These are phyloP conservation scores for Debaryomyces sp. DNA, from an alignment of 1,139 yeast species.

Conservation along the genomic window DNA sequence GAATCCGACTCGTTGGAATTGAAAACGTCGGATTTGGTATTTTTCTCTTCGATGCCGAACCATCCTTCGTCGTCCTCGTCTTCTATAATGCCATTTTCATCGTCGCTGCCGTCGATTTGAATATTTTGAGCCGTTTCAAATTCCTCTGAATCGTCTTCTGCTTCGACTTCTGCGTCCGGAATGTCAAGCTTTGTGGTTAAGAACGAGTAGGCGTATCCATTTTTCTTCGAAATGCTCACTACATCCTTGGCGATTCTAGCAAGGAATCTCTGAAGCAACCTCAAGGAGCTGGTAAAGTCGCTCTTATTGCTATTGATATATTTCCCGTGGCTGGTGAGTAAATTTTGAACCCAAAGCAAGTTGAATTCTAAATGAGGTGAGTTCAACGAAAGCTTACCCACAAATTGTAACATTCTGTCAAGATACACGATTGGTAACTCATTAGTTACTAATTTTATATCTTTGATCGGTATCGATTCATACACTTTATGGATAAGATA, in stretches of 20 bases:
- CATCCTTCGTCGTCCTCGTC: constrained; percentile 13
- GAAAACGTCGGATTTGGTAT: constrained; percentile 16
- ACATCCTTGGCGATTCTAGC: constrained; percentile 77
- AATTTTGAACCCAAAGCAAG: constrained; percentile 73
- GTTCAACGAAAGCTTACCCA: constrained; percentile 63
- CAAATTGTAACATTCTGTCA: constrained; percentile 64
- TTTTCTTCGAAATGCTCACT: constrained; percentile 55
- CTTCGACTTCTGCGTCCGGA: constrained; percentile 13
- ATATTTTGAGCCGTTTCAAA: constrained; percentile 18
- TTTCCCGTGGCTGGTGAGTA: constrained; percentile 75
- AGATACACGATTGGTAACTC: constrained; percentile 80
- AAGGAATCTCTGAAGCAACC: constrained; percentile 75
- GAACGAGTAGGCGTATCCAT: constrained; percentile 55
- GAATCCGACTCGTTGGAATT: constrained; percentile 12
- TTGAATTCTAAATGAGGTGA: constrained; percentile 86
- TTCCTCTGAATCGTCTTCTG: not conserved
- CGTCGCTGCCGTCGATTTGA: constrained; percentile 13
- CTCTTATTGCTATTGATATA: constrained; percentile 66
- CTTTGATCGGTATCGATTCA: constrained; percentile 75
- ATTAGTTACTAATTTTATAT: constrained; percentile 64
- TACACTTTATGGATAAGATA: constrained; percentile 73
- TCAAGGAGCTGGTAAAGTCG: constrained; percentile 65
- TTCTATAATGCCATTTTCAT: constrained; percentile 16
- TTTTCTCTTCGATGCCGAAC: constrained; percentile 15
- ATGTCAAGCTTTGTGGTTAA: constrained; percentile 27